Percentiles rank a stretch among this genome's conserved stretches.
Evolutionary conservation across 2,329 filamentous ascomycete genomes (phyloP).

Genomic region (Akanthomyces uredinophilus): DNA sequence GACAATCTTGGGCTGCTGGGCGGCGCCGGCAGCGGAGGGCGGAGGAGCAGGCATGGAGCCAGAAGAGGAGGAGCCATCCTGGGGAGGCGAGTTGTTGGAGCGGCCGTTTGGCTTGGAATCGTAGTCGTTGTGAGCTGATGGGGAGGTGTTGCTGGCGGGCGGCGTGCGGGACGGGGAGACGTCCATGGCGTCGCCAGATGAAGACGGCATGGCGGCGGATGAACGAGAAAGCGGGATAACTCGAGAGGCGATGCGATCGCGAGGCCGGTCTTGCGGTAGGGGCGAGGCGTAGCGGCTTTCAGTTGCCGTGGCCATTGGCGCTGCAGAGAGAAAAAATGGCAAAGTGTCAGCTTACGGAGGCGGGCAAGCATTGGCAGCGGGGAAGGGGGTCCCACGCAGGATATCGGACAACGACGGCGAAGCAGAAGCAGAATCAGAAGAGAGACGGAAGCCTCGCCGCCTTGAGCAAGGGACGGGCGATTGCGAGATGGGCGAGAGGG

Average conservation of each 20-base stretch:
- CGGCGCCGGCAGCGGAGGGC: constrained; percentile 61
- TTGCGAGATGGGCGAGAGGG: not conserved
- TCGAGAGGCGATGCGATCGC: constrained; percentile 45
- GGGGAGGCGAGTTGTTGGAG: constrained; percentile 33
- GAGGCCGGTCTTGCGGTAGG: constrained; percentile 34
- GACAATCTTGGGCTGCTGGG: constrained; percentile 93
- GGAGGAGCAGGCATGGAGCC: constrained; percentile 47
- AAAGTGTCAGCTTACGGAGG: constrained; percentile 10
- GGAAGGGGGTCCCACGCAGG: not conserved
- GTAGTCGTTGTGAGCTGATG: constrained; percentile 39
- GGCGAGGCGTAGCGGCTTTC: constrained; percentile 44
- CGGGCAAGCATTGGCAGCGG: constrained; percentile 8
- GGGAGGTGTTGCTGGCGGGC: constrained; percentile 43
- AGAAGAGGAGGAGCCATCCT: constrained; percentile 33
- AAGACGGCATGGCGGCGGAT: constrained; percentile 55
- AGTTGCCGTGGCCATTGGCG: constrained; percentile 49
- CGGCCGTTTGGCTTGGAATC: constrained; percentile 33
- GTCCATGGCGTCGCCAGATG: constrained; percentile 57
- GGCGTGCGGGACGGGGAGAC: constrained; percentile 33
- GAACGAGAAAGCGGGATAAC: constrained; percentile 51
- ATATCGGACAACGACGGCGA: not conserved
- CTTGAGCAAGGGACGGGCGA: not conserved
- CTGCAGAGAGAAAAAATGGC: constrained; percentile 23
- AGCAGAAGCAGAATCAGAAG: not conserved
- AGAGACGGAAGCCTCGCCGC: not conserved